A percentile compares a stretch with the other conserved stretches of the same genome.
phyloP scores from a whole-genome alignment of 2,329 filamentous ascomycete genomes.

The Alternaria infectoria region DNA sequence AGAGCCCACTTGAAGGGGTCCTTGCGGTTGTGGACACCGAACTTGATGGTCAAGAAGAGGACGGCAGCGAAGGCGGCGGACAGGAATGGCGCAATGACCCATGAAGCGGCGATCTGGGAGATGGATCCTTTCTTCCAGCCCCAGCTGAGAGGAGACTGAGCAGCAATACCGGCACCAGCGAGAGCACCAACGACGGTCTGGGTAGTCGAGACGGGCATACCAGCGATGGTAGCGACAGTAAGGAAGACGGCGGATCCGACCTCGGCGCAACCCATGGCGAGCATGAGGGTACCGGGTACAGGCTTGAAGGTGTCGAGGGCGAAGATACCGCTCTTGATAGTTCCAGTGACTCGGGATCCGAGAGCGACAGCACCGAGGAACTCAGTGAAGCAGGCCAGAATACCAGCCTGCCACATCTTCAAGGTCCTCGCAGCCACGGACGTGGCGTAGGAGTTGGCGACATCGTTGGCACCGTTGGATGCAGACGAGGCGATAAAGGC shows the following conservation, averaged over 20 bases:
- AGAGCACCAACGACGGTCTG: constrained; percentile 67
- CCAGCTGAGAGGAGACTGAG: constrained; percentile 33
- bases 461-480: constrained; percentile 58
- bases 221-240: constrained; percentile 61
- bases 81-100: constrained; percentile 58
- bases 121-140: constrained; percentile 35
- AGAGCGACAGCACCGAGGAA: constrained; percentile 60
- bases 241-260: constrained; percentile 36
- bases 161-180: constrained; percentile 65
- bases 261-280: constrained; percentile 65
- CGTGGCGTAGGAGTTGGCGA: constrained; percentile 61
- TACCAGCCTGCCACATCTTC: constrained; percentile 60
- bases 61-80: constrained; percentile 57
- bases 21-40: constrained; percentile 56
- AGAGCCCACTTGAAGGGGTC: constrained; percentile 59
- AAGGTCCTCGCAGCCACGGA: constrained; percentile 55
- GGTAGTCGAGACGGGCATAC: constrained; percentile 67
- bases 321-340: constrained; percentile 67
- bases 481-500: constrained; percentile 45
- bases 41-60: constrained; percentile 59
- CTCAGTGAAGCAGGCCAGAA: constrained; percentile 58
- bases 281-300: constrained; percentile 62
- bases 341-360: constrained; percentile 63
- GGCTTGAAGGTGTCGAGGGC: constrained; percentile 55
- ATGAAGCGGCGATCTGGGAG: constrained; percentile 52